Base-by-base conservation (phyloP, 2,329 filamentous ascomycete species). In the Dothideomycetes sp. region DNA sequence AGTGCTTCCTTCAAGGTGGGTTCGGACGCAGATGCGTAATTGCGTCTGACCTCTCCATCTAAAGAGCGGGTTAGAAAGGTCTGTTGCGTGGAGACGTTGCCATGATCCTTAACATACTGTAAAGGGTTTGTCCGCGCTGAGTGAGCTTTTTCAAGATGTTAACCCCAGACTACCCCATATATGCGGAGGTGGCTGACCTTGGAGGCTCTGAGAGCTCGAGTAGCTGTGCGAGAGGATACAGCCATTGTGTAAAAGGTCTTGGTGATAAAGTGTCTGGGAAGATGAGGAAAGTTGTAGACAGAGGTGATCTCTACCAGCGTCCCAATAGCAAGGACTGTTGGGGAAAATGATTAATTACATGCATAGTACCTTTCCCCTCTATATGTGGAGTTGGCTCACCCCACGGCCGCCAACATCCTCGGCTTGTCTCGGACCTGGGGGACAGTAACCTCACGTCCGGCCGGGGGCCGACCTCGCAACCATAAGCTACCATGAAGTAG, bases 1-100 rank as follows among this genome's bases (percentile, higher is more conserved):
- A 98, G 77, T 11, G 85, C 85, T 38, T 84, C 71, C 67, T 96
- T 98, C 56, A 98, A 78, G 58, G 89, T 84, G 43, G 84, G 84
- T 62, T 96, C 89, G 43, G 84, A 72, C 37, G 77, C 72, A 32
- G 84, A 77, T 48, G 82, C 77, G 66, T 87, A 88, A 60, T 61
- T 68, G 55, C 81, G 72, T 35, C 43, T 34, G 11, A 30, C 22
- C 27, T 36, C 30, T n/a, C n/a, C n/a, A n/a, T n/a, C 38, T 41
- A 30, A 9, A 18, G 8, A n/a, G 22, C 17, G 10, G 15, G 11
- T 44, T n/a, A 37, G 31, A n/a, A n/a, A n/a, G n/a, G n/a, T n/a
- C n/a, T n/a, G n/a, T n/a, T n/a, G n/a, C n/a, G n/a, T n/a, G n/a
- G n/a, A n/a, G n/a, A n/a, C n/a, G n/a, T n/a, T n/a, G n/a, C n/a